phyloP scores from a whole-genome alignment of 305 asterid species.

The Solanum chacoense region DNA sequence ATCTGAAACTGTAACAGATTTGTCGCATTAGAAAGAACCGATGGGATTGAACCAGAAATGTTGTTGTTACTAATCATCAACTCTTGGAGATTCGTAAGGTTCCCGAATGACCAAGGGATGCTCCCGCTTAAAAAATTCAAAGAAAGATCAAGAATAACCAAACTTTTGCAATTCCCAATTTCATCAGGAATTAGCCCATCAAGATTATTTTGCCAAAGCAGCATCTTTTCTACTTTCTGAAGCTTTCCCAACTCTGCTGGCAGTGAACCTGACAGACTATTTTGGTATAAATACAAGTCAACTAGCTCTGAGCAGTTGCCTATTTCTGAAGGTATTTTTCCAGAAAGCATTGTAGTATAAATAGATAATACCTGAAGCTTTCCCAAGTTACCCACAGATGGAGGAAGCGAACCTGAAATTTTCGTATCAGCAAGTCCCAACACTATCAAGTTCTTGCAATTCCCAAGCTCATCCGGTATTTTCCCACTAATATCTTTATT shows the following conservation, averaged over 20 bases:
- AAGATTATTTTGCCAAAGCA: constrained; percentile 71
- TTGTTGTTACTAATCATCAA: constrained; percentile 77
- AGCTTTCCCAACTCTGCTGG: constrained; percentile 65
- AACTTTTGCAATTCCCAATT: constrained; percentile 45
- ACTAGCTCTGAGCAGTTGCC: constrained; percentile 75
- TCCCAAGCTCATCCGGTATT: constrained; percentile 52
- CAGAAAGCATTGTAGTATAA: constrained; percentile 71
- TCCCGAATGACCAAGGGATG: constrained; percentile 56
- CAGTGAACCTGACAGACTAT: constrained; percentile 50
- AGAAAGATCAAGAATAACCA: constrained; percentile 51
- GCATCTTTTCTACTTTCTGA: constrained; percentile 45
- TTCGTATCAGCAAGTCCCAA: constrained; percentile 75
- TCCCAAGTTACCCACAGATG: constrained; percentile 44
- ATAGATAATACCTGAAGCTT: constrained; percentile 53
- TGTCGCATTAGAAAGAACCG: constrained; percentile 56
- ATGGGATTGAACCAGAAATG: constrained; percentile 73
- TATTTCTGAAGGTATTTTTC: constrained; percentile 61
- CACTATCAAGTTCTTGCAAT: constrained; percentile 34
- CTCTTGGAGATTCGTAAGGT: constrained; percentile 55
- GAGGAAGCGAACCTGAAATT: constrained; percentile 57
- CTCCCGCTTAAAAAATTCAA: constrained; percentile 46
- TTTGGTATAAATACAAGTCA: constrained; percentile 54
- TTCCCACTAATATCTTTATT: constrained; percentile 52
- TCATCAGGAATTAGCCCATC: constrained; percentile 50
- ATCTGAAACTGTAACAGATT: constrained; percentile 55